Percentiles rank a stretch among this genome's conserved stretches.
Evolutionary conservation across 2,329 filamentous ascomycete genomes (phyloP).

Genomic region (Nemania diffusa): DNA sequence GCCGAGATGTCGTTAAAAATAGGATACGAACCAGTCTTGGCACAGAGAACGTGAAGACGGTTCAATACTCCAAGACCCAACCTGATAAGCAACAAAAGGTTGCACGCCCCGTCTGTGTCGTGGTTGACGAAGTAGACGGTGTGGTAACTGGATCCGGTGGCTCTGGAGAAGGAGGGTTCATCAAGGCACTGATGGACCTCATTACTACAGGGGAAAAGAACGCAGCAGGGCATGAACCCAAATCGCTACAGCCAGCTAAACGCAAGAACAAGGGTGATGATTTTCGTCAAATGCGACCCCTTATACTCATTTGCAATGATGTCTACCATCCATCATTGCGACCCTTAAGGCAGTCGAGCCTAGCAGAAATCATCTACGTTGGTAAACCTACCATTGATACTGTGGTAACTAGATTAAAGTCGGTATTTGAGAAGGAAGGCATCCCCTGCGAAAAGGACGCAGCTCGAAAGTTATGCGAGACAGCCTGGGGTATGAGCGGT

Average conservation of each 20-base stretch:
- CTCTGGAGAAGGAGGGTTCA: slow-evolving; percentile 90
- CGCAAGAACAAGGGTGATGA: slow-evolving; percentile 83
- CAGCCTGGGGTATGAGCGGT: slow-evolving; percentile 81
- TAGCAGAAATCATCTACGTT: slow-evolving; percentile 92
- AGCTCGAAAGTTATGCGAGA: slow-evolving; percentile 83
- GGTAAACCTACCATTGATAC: slow-evolving; percentile 89
- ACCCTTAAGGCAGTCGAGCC: slow-evolving; percentile 82
- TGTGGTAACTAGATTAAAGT: slow-evolving; percentile 82
- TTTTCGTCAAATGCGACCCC: slow-evolving; percentile 85
- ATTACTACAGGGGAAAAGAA: slow-evolving; percentile 90
- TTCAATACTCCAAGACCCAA: slow-evolving; percentile 66
- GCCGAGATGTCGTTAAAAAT: slow-evolving; percentile 87
- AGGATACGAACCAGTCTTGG: slow-evolving; percentile 91
- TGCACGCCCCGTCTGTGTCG: slow-evolving; percentile 88
- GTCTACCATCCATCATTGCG: slow-evolving; percentile 91
- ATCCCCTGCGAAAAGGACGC: slow-evolving; percentile 90
- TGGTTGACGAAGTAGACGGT: slow-evolving; percentile 97
- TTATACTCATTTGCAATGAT: slow-evolving; percentile 97
- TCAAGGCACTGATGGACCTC: slow-evolving; percentile 93
- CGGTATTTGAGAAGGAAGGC: slow-evolving; percentile 88
- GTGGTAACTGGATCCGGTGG: slow-evolving; percentile 82
- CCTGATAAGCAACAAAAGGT: slow-evolving; percentile 70
- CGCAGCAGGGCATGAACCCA: slow-evolving; percentile 50
- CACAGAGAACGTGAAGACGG: slow-evolving; percentile 90
- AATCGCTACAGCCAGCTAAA: slow-evolving; percentile 50